Evolutionary conservation across 2,329 filamentous ascomycete species (phyloP).

Genomic region (Nothomitra cinnamomea): DNA sequence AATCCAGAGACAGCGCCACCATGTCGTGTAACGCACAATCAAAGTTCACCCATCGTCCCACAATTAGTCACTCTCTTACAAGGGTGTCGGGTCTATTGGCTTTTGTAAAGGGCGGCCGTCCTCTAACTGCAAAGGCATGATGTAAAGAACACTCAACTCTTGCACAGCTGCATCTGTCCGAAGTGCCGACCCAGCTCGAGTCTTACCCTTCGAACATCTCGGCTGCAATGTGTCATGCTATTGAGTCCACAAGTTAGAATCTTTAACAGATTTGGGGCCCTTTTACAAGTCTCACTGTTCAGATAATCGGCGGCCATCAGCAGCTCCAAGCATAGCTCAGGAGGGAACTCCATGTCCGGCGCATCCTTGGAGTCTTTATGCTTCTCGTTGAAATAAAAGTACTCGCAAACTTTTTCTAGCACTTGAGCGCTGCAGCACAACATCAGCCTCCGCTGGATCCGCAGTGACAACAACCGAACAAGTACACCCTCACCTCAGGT

Average conservation of each 20-base stretch:
- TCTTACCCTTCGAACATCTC: too few species aligned
- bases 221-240: neutral
- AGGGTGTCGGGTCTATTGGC: too few species aligned
- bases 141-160: too few species aligned
- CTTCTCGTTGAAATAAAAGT: slow-evolving; percentile 69
- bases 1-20: too few species aligned
- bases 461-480: slow-evolving; percentile 24
- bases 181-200: too few species aligned
- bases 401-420: slow-evolving; percentile 67
- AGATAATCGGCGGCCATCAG: slow-evolving; percentile 64
- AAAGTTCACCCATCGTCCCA: too few species aligned
- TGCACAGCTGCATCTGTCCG: too few species aligned
- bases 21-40: too few species aligned
- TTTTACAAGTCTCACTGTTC: slow-evolving; percentile 30
- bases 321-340: slow-evolving; percentile 61
- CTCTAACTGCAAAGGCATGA: too few species aligned
- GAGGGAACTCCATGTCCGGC: slow-evolving; percentile 64
- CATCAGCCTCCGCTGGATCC: slow-evolving; percentile 10
- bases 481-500: slow-evolving; percentile 47
- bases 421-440: slow-evolving; percentile 41
- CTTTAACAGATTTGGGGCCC: neutral
- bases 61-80: too few species aligned
- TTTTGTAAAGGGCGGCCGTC: too few species aligned
- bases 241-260: neutral
- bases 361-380: slow-evolving; percentile 54